Conservation (phyloP, 805 yeast genomes). For the Lipomyces yamadae region DNA sequence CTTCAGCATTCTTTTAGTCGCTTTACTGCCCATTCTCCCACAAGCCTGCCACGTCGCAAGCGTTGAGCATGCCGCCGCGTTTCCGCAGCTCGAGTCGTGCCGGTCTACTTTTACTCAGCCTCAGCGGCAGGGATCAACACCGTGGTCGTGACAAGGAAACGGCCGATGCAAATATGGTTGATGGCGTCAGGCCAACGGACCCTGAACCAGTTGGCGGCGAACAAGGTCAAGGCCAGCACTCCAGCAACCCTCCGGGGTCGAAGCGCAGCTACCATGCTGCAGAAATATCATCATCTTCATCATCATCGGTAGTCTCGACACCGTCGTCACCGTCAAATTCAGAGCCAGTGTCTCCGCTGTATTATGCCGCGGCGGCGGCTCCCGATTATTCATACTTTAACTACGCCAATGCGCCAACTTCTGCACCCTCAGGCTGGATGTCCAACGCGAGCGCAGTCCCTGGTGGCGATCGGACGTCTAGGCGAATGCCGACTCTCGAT, state of each 20-base stretch:
- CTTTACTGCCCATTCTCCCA: background rate
- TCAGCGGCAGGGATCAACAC: background rate
- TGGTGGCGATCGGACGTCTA: constrained; percentile 2
- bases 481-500: constrained; percentile 41
- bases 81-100: constrained; percentile 13
- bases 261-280: constrained; percentile 18
- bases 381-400: background rate
- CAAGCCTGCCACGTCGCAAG: constrained; percentile 1
- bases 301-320: constrained; percentile 16
- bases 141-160: background rate
- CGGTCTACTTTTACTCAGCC: background rate
- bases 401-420: background rate
- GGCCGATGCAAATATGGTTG: background rate
- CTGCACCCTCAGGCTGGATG: constrained; percentile 13
- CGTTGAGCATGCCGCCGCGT: constrained; percentile 5
- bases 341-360: constrained; percentile 18
- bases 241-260: background rate
- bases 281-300: constrained; percentile 20
- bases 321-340: constrained; percentile 20
- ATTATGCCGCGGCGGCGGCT: constrained; percentile 1
- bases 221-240: background rate
- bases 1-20: background rate
- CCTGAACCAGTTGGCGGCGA: background rate
- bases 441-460: background rate
- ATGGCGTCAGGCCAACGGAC: background rate